Evolutionary conservation across 768 basidiomycete species (phyloP), one percentile per base, ranked within the genome.

Genomic region (Kwoniella dendrophila): DNA sequence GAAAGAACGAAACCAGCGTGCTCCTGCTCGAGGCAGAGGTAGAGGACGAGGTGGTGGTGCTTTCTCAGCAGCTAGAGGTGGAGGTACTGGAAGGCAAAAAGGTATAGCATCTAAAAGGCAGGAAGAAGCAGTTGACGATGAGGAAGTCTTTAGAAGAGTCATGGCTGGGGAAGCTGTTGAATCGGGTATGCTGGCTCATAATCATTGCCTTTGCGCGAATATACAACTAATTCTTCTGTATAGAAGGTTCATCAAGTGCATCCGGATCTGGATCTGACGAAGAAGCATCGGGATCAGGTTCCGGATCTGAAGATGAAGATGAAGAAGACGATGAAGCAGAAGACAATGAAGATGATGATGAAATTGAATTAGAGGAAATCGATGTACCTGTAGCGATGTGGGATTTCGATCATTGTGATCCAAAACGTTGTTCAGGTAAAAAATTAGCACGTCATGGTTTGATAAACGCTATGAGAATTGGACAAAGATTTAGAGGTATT

Each of bases 371-470:
- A 36, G 43, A 70, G 1, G 71, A 66, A 52, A 80, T 81, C 34
- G 69, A 57, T 6, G 77, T 96, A 11, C 91, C 92, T 1, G 87
- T 96, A 3, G 93, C 91, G 34, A 97, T 97, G 94, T 97, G 94
- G 94, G 95, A 99, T 76, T 97, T 99, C 80, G 88, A 90, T 76
- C 96, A 99, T 76, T 99, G 96, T 75, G 95, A 99, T 77, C 94
- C 95, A 0, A 87, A 87, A 48, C 82, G 86, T 56, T 90, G 88
- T 69, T 87, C 86, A 3, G 96, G 96, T 3, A 97, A 96, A 82
- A 94, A 90, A 75, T 85, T 99, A 4, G 83, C 90, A 2, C 83
- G 96, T 8, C 83, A 92, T 18, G 90, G 90, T 1, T 80, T 99
- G 24, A 89, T 97, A 75, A 86, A 84, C 62, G 87, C 90, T 56